Conservation (phyloP, 1,284 basidiomycete genomes). For the Chalciporus sp. region DNA sequence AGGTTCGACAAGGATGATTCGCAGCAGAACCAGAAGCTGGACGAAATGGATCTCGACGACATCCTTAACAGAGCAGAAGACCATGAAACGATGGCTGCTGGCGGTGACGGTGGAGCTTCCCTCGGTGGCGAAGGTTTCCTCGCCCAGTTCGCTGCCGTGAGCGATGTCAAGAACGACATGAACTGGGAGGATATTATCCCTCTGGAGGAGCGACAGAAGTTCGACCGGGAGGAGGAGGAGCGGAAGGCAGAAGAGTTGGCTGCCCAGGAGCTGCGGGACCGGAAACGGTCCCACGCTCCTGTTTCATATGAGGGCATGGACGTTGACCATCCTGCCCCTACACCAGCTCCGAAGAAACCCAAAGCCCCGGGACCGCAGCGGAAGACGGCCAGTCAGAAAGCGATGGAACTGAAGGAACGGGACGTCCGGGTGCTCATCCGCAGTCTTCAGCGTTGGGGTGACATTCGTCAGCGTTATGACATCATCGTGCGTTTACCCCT, state of each 20-base stretch:
- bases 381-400: conserved; percentile 88
- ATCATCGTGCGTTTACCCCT: conserved; percentile 70
- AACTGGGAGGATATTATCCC: conserved; percentile 99
- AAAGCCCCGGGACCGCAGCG: conserved; percentile 68
- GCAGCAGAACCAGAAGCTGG: conserved; percentile 93
- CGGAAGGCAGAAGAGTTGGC: conserved; percentile 68
- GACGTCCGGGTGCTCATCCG: conserved; percentile 96
- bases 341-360: conserved; percentile 70
- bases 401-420: conserved; percentile 95
- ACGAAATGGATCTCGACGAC: conserved; percentile 99
- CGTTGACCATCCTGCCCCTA: conserved; percentile 67
- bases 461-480: conserved; percentile 93
- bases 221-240: conserved; percentile 83
- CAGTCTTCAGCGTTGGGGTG: conserved; percentile 97
- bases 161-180: conserved; percentile 98
- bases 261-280: conserved; percentile 66
- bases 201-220: conserved; percentile 84
- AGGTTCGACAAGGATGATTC: conserved; percentile 97
- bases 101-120: conserved; percentile 79
- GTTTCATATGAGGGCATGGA: conserved; percentile 94
- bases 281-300: conserved; percentile 84
- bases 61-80: conserved; percentile 97
- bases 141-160: conserved; percentile 93
- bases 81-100: conserved; percentile 89
- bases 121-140: conserved; percentile 97